A percentile compares a stretch with the other conserved stretches of the same genome.
Evolutionary conservation across 2,329 filamentous ascomycete genomes (phyloP).

Genomic region (Furcasterigmium furcatum): DNA sequence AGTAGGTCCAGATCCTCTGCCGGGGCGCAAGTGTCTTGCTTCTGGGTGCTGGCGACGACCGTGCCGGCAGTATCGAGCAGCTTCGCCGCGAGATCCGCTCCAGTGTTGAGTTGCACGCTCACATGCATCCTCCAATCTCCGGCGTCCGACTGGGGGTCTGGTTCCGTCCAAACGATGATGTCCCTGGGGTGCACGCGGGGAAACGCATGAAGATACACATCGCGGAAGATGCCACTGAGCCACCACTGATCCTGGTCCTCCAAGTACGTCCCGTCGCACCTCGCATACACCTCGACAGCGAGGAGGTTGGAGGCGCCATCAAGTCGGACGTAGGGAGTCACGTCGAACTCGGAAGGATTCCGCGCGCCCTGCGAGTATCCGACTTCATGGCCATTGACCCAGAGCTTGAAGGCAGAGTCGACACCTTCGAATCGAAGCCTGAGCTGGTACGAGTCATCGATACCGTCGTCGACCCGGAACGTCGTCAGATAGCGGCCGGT

Average conservation of each 20-base stretch:
- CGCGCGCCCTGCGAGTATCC: conserved; percentile 72
- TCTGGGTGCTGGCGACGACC: conserved; percentile 1
- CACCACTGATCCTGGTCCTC: conserved; percentile 72
- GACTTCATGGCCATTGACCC: conserved; percentile 63
- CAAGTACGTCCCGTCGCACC: conserved; percentile 68
- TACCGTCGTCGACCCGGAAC: conserved; percentile 55
- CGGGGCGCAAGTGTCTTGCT: conserved; percentile 7
- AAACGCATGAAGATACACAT: conserved; percentile 63
- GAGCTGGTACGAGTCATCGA: conserved; percentile 51
- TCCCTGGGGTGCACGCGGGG: conserved; percentile 50
- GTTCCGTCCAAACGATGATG: conserved; percentile 49
- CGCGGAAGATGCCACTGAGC: conserved; percentile 66
- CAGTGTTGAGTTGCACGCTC: too few relatives aligned
- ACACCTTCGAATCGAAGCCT: conserved; percentile 71
- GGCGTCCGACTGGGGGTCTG: too few relatives aligned
- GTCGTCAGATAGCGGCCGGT: conserved; percentile 58
- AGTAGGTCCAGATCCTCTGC: conserved; percentile 24
- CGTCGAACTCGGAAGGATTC: conserved; percentile 74
- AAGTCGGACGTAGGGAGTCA: too few relatives aligned
- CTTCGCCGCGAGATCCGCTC: conserved; percentile 38
- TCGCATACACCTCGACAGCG: conserved; percentile 67
- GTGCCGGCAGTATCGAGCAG: conserved; percentile 22
- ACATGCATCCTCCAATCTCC: too few relatives aligned
- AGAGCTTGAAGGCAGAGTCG: conserved; percentile 68
- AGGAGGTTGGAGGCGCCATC: conserved; percentile 51